These are phyloP conservation scores for Knoxia roxburghii DNA, from an alignment of 257 asterid species.

Conservation along the genomic window DNA sequence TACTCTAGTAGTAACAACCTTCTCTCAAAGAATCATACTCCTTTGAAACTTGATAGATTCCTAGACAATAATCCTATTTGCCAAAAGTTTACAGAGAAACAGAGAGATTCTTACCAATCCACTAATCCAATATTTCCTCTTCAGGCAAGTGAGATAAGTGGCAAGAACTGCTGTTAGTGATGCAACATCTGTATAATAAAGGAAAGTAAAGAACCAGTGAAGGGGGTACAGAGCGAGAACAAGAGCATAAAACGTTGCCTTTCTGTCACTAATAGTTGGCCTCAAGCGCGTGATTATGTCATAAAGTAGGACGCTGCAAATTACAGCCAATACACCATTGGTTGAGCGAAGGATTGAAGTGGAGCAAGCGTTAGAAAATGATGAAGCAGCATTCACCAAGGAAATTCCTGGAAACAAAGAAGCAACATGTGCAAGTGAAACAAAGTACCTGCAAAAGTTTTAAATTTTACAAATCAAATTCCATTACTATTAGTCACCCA, in stretches of 20 bases:
- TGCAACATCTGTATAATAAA: slow-evolving; percentile 89
- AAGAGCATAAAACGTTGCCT: slow-evolving; percentile 58
- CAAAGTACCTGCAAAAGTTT: slow-evolving; percentile 78
- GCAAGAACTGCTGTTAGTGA: slow-evolving; percentile 85
- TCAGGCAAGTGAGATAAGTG: slow-evolving; percentile 63
- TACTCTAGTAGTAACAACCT: background rate
- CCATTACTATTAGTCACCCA: slow-evolving; percentile 4
- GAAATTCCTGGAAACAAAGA: slow-evolving; percentile 79
- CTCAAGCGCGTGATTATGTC: slow-evolving; percentile 58
- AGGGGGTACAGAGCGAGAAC: slow-evolving; percentile 80
- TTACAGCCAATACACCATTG: slow-evolving; percentile 69
- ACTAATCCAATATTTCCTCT: slow-evolving; percentile 64
- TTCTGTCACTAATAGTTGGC: slow-evolving; percentile 69
- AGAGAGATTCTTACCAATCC: slow-evolving; percentile 57
- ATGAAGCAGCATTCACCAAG: slow-evolving; percentile 35
- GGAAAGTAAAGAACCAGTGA: slow-evolving; percentile 92
- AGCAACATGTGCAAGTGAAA: slow-evolving; percentile 91
- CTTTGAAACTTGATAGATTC: background rate
- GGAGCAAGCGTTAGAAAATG: slow-evolving; percentile 63
- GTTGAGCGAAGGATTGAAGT: slow-evolving; percentile 63
- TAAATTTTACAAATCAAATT: slow-evolving; percentile 37
- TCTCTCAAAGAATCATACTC: no score
- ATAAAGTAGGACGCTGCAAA: slow-evolving; percentile 60
- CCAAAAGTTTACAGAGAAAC: background rate
- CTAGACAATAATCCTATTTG: background rate